These are phyloP conservation scores for Triticum aestivum DNA, from an alignment of 176 grass and related monocot genomes.

Conservation along the genomic window DNA sequence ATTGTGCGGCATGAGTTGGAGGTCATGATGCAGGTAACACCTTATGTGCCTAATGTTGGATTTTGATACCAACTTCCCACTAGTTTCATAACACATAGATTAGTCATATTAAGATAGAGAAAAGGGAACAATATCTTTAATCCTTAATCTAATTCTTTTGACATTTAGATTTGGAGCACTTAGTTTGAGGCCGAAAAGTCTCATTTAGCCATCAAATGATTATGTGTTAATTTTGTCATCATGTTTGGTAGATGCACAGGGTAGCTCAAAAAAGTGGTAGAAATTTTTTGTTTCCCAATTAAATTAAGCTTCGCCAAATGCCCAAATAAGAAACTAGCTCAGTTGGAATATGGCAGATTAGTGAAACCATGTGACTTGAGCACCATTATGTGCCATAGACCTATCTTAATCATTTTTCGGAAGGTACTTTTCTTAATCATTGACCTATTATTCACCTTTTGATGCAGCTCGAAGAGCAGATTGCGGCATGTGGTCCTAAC, in stretches of 20 bases:
- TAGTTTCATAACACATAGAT: neutral
- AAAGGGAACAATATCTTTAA: too few species aligned
- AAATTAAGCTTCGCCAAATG: neutral
- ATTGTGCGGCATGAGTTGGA: slow-evolving; percentile 53
- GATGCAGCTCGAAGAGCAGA: too few species aligned
- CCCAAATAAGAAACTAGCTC: neutral
- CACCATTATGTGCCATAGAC: too few species aligned
- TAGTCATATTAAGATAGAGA: neutral
- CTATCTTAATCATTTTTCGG: too few species aligned
- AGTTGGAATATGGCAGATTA: neutral
- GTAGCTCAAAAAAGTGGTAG: neutral
- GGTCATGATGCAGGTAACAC: slow-evolving; percentile 74
- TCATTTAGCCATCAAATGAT: neutral
- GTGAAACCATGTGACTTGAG: too few species aligned
- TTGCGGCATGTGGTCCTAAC: too few species aligned
- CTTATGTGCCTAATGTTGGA: neutral
- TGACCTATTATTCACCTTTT: too few species aligned
- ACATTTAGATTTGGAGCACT: neutral
- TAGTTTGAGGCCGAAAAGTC: neutral
- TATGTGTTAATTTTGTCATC: neutral
- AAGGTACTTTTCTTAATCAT: too few species aligned
- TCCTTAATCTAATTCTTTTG: too few species aligned
- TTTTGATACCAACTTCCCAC: neutral
- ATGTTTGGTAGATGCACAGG: neutral
- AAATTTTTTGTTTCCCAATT: neutral